Evolutionary conservation across 2,329 filamentous ascomycete species (phyloP), one percentile per base, ranked within the genome.

Genomic region (Diaporthe citriasiana): DNA sequence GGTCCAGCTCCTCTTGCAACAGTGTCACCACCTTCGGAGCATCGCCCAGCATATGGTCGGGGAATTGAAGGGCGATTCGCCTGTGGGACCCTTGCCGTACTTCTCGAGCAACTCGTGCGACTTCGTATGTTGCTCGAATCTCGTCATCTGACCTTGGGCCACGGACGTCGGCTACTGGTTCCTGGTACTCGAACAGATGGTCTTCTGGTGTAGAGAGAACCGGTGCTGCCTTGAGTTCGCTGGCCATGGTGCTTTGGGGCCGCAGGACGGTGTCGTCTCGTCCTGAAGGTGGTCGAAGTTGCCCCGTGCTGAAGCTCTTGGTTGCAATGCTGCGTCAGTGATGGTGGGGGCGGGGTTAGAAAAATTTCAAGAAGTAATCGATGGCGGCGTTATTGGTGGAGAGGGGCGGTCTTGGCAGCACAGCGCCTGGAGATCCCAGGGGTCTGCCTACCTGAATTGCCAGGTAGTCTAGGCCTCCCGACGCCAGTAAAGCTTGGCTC

Each of bases 31-130:
- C 94, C 73, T 93, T 89, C 7, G 95, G 93, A 12, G 94, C 94
- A 87, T 99, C 95, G 0, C 90, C 87, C 0, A 99, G 89, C 94
- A 98, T 97, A 38, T 93, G 89, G 84, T 99, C 97, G 0, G 97
- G 96, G 78, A 99, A 98, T 81, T 99, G 97, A n/a, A 99, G 85
- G 0, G 95, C 97, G 42, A 99, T 90, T 68, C 93, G 90, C 76
- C 85, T 89, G 89, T 94, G 97, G 82, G 88, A 88, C 56, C 91
- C 93, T 7, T 87, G 83, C n/a, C 87, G 87, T 60, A 99, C 93
- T 82, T 98, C 94, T 47, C 85, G 83, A 65, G 95, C 89, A 0
- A 97, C 98, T 73, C 94, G 90, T 74, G 89, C 88, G 77, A 98
- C 93, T 83, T 99, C 97, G 85, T 98, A 99, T 65, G 93, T 92